Conservation (phyloP, 2,329 filamentous ascomycete genomes). For the Teratosphaeriaceae sp. region DNA sequence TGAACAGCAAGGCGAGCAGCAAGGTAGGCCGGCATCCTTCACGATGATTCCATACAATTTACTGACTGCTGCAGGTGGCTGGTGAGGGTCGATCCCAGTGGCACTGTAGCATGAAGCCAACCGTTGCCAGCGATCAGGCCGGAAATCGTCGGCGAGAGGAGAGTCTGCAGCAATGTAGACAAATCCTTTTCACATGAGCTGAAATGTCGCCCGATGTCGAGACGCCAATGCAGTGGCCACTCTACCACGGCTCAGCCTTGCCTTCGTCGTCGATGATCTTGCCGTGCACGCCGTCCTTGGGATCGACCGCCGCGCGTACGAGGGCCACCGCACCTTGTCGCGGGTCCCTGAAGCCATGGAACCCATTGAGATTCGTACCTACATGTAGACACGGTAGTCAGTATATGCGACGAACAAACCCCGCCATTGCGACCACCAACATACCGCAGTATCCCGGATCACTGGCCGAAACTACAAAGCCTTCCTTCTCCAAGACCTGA, state of each 20-base stretch:
- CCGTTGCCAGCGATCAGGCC: too few species aligned
- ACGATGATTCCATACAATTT: too few species aligned
- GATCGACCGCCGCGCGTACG: constrained; percentile 13
- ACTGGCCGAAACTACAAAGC: constrained; percentile 20
- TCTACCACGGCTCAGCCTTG: constrained; percentile 19
- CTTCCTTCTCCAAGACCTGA: constrained; percentile 16
- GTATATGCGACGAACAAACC: neutral
- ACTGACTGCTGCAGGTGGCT: too few species aligned
- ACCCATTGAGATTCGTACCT: constrained; percentile 22
- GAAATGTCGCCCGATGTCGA: too few species aligned
- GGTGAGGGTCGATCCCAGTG: too few species aligned
- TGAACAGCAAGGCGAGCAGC: too few species aligned
- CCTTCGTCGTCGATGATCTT: constrained; percentile 18
- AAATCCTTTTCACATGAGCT: too few species aligned
- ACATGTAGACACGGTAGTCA: neutral
- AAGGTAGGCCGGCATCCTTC: too few species aligned
- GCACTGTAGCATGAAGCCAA: too few species aligned
- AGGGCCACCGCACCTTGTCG: constrained; percentile 24
- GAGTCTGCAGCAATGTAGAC: too few species aligned
- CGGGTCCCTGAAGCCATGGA: constrained; percentile 21
- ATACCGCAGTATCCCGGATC: constrained; percentile 17
- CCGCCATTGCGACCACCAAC: neutral
- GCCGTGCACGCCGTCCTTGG: constrained; percentile 22
- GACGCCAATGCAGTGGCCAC: too few species aligned
- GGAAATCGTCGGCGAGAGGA: too few species aligned